These are phyloP conservation scores for Xylaria sp. DNA, from an alignment of 495 filamentous ascomycete genomes.

Conservation along the genomic window DNA sequence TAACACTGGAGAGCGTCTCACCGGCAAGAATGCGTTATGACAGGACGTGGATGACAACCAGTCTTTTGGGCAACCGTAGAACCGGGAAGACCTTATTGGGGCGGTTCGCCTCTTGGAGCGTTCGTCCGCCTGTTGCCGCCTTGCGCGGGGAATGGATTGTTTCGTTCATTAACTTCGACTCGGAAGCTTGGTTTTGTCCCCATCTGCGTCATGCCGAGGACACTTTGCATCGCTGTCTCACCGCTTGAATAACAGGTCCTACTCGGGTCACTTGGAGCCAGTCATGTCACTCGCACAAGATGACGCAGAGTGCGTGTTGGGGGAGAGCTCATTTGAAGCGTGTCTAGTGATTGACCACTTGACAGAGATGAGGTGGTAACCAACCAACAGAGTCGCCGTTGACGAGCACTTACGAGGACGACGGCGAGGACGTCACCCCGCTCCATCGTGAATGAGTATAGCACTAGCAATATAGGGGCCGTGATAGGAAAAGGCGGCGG, in stretches of 20 bases:
- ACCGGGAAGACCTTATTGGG: slow-evolving; percentile 5
- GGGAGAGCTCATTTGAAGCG: slow-evolving; percentile 3
- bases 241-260: slow-evolving; percentile 8
- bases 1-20: slow-evolving; percentile 35
- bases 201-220: not conserved
- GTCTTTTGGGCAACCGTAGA: slow-evolving; percentile 16
- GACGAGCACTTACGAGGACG: not conserved
- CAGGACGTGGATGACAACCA: slow-evolving; percentile 22
- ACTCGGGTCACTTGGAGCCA: not conserved
- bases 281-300: slow-evolving; percentile 8
- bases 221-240: slow-evolving; percentile 13
- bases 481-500: slow-evolving; percentile 10
- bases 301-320: not conserved
- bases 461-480: not conserved
- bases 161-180: slow-evolving; percentile 7
- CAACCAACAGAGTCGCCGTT: not conserved
- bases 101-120: slow-evolving; percentile 8
- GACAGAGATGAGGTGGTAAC: not conserved
- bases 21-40: slow-evolving; percentile 34
- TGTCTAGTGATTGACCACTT: not conserved
- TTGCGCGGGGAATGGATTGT: slow-evolving; percentile 18
- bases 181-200: slow-evolving; percentile 13
- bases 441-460: slow-evolving; percentile 9
- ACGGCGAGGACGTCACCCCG: slow-evolving; percentile 8
- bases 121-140: slow-evolving; percentile 11